Conservation (phyloP, 805 yeast species). For the Dipodascus albidus region DNA sequence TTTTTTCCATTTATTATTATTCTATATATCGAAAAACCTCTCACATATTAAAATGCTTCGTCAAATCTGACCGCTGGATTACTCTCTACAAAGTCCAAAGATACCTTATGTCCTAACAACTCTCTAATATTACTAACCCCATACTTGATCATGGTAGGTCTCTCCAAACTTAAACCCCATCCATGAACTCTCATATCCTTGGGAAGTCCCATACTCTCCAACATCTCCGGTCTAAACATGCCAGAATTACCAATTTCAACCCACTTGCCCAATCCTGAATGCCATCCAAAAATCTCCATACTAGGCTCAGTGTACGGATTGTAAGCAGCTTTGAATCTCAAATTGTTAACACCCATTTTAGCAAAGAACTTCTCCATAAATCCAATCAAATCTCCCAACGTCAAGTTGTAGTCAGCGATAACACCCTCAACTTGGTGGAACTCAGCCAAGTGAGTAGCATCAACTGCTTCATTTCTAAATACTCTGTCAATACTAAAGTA, state of each 20-base stretch:
- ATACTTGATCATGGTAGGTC: conserved; percentile 99
- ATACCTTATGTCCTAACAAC: conserved; percentile 91
- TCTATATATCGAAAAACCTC: too few species aligned
- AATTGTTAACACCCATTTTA: conserved; percentile 92
- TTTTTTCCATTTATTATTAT: too few species aligned
- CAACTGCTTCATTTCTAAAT: conserved; percentile 99
- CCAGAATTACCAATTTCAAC: conserved; percentile 99
- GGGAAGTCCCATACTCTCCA: conserved; percentile 97
- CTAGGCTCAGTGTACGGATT: conserved; percentile 99
- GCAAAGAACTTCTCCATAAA: conserved; percentile 96
- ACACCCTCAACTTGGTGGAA: conserved; percentile 99
- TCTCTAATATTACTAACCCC: conserved; percentile 94
- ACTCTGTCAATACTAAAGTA: conserved; percentile 95
- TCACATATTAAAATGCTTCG: conserved; percentile 40
- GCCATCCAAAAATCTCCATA: conserved; percentile 95
- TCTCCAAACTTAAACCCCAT: conserved; percentile 93
- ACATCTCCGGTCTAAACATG: conserved; percentile 99
- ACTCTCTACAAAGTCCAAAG: conserved; percentile 84
- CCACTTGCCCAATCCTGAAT: conserved; percentile 89
- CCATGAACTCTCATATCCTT: conserved; percentile 89
- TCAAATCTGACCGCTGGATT: conserved; percentile 98
- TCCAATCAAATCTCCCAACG: conserved; percentile 92
- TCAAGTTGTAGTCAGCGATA: conserved; percentile 87
- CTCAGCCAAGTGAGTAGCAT: conserved; percentile 98
- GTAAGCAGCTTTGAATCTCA: conserved; percentile 97